Conservation (phyloP, 352 stramenopile genomes). For the Globisporangium carolinianum region DNA sequence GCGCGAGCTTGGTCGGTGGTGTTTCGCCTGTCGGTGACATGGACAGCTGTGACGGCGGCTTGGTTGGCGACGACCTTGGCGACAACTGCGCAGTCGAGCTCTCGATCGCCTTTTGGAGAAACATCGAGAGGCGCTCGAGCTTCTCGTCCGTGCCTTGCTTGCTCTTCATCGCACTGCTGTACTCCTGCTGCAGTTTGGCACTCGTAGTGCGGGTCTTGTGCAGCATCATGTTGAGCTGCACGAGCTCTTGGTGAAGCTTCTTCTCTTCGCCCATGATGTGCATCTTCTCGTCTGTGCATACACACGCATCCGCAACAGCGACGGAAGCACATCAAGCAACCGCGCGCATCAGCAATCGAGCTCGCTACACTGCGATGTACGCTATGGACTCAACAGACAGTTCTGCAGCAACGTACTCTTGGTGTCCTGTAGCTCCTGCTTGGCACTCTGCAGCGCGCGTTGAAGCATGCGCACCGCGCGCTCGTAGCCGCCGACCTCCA, state of each 20-base stretch:
- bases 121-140: slow-evolving; percentile 43
- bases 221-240: slow-evolving; percentile 31
- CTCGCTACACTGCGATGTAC: background rate
- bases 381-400: too few relatives aligned
- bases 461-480: slow-evolving; percentile 46
- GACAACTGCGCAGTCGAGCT: background rate
- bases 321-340: background rate
- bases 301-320: background rate
- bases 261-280: slow-evolving; percentile 43
- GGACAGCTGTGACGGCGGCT: background rate
- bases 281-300: slow-evolving; percentile 36
- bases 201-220: slow-evolving; percentile 23
- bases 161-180: slow-evolving; percentile 28
- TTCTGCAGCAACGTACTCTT: slow-evolving; percentile 21
- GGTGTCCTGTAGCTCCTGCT: slow-evolving; percentile 41
- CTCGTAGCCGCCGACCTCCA: slow-evolving; percentile 60
- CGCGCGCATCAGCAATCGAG: background rate
- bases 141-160: slow-evolving; percentile 54
- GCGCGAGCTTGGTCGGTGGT: background rate
- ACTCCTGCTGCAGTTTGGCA: slow-evolving; percentile 44
- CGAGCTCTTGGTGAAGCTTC: slow-evolving; percentile 42
- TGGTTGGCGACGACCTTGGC: background rate
- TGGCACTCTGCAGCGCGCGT: slow-evolving; percentile 40
- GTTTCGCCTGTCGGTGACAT: slow-evolving; percentile 7
- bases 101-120: slow-evolving; percentile 38